A percentile compares a stretch with the other conserved stretches of the same genome.
Conservation (phyloP, 805 yeast genomes). For the Suhomyces emberorum region DNA sequence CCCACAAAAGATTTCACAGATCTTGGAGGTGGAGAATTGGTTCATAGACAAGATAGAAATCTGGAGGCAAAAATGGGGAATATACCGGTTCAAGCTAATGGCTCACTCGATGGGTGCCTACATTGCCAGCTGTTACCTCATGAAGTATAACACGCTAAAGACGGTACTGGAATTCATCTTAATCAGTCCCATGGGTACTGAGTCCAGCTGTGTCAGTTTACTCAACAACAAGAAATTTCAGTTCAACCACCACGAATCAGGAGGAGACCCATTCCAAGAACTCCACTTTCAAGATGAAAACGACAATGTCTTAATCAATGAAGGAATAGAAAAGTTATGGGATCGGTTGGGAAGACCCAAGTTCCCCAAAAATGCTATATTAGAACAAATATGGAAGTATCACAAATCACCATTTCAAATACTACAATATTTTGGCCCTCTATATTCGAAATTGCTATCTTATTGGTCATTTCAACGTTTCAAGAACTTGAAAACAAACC, state of each 20-base stretch:
- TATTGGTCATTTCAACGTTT: constrained; percentile 41
- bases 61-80: constrained; percentile 28
- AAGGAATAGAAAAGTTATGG: constrained; percentile 25
- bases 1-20: constrained; percentile 27
- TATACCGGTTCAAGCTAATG: constrained; percentile 28
- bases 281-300: constrained; percentile 13
- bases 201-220: constrained; percentile 33
- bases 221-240: constrained; percentile 29
- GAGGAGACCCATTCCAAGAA: constrained; percentile 37
- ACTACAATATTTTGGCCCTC: constrained; percentile 36
- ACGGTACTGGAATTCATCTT: constrained; percentile 22
- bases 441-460: constrained; percentile 39
- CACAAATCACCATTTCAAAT: constrained; percentile 38
- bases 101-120: constrained; percentile 46
- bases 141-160: constrained; percentile 30
- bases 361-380: constrained; percentile 31
- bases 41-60: constrained; percentile 37
- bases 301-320: constrained; percentile 14
- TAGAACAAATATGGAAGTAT: constrained; percentile 36
- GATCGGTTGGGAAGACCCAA: constrained; percentile 33
- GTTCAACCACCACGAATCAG: constrained; percentile 31
- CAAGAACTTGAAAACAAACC: constrained; percentile 23
- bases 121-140: constrained; percentile 35
- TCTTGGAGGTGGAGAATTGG: constrained; percentile 37
- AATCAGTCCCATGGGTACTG: constrained; percentile 46